Percentiles rank a stretch among this genome's conserved stretches.
phyloP scores from a whole-genome alignment of 2,329 filamentous ascomycete species.

The Coniella vitis region DNA sequence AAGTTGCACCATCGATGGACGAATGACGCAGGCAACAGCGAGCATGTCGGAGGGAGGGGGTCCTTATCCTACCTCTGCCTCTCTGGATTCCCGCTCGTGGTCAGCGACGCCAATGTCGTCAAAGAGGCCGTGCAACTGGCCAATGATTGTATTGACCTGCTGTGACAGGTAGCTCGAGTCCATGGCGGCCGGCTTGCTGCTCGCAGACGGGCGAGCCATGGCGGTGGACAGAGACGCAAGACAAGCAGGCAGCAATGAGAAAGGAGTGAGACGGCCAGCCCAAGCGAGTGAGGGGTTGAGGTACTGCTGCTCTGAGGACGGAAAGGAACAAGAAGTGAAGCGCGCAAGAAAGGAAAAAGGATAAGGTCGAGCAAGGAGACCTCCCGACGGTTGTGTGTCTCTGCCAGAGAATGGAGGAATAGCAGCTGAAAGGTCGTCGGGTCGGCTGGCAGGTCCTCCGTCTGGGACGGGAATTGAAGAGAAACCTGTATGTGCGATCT shows the following conservation, averaged over 20 bases:
- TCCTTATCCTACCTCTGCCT: constrained; percentile 63
- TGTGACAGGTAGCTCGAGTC: constrained; percentile 89
- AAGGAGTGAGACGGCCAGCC: constrained; percentile 3
- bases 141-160: constrained; percentile 91
- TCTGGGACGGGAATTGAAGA: no score
- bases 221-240: background rate
- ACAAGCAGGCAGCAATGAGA: background rate
- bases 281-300: background rate
- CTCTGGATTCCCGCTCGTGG: constrained; percentile 85
- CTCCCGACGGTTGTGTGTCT: background rate
- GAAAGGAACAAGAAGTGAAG: no score
- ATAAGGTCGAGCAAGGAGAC: background rate
- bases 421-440: no score
- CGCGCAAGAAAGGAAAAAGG: background rate
- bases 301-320: no score
- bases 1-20: background rate
- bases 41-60: background rate
- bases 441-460: no score
- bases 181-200: constrained; percentile 41
- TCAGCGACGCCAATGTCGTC: constrained; percentile 94
- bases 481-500: no score
- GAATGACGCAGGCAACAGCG: background rate
- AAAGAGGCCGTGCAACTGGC: constrained; percentile 87
- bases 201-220: constrained; percentile 4
- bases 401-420: no score